Evolutionary conservation across 2,329 filamentous ascomycete species (phyloP).

Genomic region (Talaromyces sp.): DNA sequence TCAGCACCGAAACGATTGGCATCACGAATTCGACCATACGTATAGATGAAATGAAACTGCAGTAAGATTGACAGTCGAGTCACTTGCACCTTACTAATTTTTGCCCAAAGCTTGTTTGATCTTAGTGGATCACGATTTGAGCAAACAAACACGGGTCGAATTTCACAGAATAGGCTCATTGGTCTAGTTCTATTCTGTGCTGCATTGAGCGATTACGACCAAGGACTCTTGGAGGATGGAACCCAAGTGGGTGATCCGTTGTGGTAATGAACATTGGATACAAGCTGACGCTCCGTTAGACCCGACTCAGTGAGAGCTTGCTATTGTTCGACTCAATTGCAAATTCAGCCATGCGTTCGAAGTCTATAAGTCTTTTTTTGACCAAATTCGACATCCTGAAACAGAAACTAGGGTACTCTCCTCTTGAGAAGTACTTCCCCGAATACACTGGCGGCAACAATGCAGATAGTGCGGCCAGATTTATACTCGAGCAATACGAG

Average conservation of each 20-base stretch:
- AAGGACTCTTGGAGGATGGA: background rate
- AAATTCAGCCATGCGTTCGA: background rate
- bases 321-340: background rate
- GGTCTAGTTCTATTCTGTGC: slow-evolving; percentile 2
- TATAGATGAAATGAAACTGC: background rate
- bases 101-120: background rate
- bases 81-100: background rate
- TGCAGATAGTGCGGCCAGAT: background rate
- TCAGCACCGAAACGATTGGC: background rate
- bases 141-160: background rate
- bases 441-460: background rate
- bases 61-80: background rate
- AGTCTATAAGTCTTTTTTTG: background rate
- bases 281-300: background rate
- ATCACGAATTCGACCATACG: background rate
- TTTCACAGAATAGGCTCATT: no score
- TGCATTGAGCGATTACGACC: slow-evolving; percentile 2
- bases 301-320: background rate
- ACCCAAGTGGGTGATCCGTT: background rate
- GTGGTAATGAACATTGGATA: background rate
- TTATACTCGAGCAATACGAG: slow-evolving; percentile 2
- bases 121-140: background rate
- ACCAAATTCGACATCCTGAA: slow-evolving; percentile 5
- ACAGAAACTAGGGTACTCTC: background rate
- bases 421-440: slow-evolving; percentile 4